phyloP scores from a whole-genome alignment of 805 yeast species.

The Spencermartinsiella europaea region DNA sequence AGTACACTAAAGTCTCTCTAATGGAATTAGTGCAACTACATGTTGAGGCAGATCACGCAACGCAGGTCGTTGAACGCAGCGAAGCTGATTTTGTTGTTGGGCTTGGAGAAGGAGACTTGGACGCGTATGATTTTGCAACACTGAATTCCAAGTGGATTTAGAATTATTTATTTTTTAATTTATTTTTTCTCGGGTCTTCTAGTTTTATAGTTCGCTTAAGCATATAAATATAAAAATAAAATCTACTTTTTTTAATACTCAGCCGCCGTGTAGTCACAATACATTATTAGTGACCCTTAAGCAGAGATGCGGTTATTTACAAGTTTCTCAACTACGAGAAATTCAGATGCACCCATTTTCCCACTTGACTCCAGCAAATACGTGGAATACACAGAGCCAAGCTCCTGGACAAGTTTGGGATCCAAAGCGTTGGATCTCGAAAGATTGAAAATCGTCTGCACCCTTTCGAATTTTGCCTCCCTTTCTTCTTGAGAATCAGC shows the following conservation, averaged over 20 bases:
- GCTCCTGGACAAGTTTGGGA: slow-evolving; percentile 15
- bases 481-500: not conserved
- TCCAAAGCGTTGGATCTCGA: not conserved
- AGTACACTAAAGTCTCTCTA: slow-evolving; percentile 1
- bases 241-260: too few relatives aligned
- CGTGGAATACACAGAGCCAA: slow-evolving; percentile 28
- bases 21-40: slow-evolving; percentile 5
- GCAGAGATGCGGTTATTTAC: not conserved
- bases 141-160: slow-evolving; percentile 9
- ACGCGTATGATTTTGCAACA: slow-evolving; percentile 5
- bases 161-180: not conserved
- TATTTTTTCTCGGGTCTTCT: not conserved
- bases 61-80: not conserved
- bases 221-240: not conserved
- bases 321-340: not conserved
- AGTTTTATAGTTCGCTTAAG: not conserved
- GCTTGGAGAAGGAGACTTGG: slow-evolving; percentile 6
- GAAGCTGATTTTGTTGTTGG: slow-evolving; percentile 9
- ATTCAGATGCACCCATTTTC: not conserved
- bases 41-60: slow-evolving; percentile 1
- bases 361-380: slow-evolving; percentile 16
- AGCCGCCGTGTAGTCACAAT: too few relatives aligned
- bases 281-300: too few relatives aligned
- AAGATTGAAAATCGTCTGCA: not conserved
- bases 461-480: not conserved